These are phyloP conservation scores for Fistulifera solaris DNA, from an alignment of 108 stramenopile genomes.

Conservation along the genomic window DNA sequence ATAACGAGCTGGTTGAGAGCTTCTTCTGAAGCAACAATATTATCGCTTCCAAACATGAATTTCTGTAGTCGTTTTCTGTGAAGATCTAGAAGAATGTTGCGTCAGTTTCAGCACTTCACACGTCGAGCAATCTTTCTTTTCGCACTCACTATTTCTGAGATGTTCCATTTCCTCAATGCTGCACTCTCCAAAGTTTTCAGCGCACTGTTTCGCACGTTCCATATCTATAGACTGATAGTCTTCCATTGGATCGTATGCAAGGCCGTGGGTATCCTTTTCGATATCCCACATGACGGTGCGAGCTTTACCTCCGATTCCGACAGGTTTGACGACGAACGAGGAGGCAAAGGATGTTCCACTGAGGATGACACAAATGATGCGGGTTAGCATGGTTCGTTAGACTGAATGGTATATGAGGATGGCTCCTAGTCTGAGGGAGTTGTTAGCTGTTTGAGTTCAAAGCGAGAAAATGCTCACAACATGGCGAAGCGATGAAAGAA, in stretches of 20 bases:
- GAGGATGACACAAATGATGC: too few relatives aligned
- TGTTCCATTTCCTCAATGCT: slow-evolving; percentile 16
- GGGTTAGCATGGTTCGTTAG: too few relatives aligned
- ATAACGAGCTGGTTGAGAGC: slow-evolving; percentile 10
- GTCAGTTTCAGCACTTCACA: neutral
- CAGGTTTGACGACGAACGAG: neutral
- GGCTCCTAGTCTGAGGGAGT: too few relatives aligned
- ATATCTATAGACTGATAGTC: slow-evolving; percentile 6
- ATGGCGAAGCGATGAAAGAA: too few relatives aligned
- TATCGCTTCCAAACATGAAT: slow-evolving; percentile 2
- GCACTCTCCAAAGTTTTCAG: slow-evolving; percentile 17
- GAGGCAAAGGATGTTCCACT: neutral
- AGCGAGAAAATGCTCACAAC: too few relatives aligned
- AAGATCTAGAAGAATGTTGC: slow-evolving; percentile 5
- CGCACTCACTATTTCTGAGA: slow-evolving; percentile 8
- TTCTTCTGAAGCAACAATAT: slow-evolving; percentile 1
- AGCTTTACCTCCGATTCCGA: too few relatives aligned
- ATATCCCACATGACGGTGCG: too few relatives aligned
- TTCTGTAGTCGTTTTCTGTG: slow-evolving; percentile 14
- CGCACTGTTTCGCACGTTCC: slow-evolving; percentile 11
- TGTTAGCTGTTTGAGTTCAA: too few relatives aligned
- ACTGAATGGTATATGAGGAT: too few relatives aligned
- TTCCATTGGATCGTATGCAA: slow-evolving; percentile 3
- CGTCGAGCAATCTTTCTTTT: neutral
- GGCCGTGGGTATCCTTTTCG: neutral